Base-by-base conservation (phyloP, 352 stramenopile species). In the Phytopythium aichiense region DNA sequence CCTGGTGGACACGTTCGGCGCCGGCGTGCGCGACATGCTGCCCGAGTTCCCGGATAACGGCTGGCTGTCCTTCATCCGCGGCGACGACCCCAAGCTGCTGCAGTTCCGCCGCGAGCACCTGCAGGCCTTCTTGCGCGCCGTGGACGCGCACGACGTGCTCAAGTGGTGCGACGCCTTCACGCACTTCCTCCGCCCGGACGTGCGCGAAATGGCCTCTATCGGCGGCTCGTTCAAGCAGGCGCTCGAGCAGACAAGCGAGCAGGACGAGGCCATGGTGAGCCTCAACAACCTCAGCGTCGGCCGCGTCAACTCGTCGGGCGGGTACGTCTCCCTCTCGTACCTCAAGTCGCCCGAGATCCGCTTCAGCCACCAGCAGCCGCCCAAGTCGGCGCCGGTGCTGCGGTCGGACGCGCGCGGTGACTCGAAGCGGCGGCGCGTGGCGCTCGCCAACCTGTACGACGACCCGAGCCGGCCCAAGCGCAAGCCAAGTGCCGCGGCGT, bases 311-410 rank as follows among this genome's bases (percentile, higher is more conserved):
- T 68, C 78, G 12, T 72, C 63, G 6, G 79, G 73, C n/a, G 77
- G 83, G 7, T 92, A 92, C 65, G 79, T 92, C 33, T 92, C 83
- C 38, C 69, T 92, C 23, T 92, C 83, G 56, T 73, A 82, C 54
- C 67, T 92, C 49, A 79, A 83, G 58, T 92, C 83, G 54, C 83
- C 81, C 12, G 76, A 92, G 66, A 90, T 92, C 60, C 81, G 80
- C 58, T 92, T 92, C 67, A 63, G 68, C 11, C 84, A 76, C 58
- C 68, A 76, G 52, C 33, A 48, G n/a, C 22, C 52, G 7, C 67
- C 67, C 8, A 68, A 65, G 55, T 60, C 54, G 35, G 42, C 54
- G 4, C 35, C 35, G 0, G 38, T 37, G 18, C 52, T 62, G 12
- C 55, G 60, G 15, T 72, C 61, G n/a, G 66, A 86, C 63, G 67